Percentiles rank a stretch among this genome's conserved stretches.
Conservation (phyloP, 2,329 filamentous ascomycete species). For the Passalora sequoiae region DNA sequence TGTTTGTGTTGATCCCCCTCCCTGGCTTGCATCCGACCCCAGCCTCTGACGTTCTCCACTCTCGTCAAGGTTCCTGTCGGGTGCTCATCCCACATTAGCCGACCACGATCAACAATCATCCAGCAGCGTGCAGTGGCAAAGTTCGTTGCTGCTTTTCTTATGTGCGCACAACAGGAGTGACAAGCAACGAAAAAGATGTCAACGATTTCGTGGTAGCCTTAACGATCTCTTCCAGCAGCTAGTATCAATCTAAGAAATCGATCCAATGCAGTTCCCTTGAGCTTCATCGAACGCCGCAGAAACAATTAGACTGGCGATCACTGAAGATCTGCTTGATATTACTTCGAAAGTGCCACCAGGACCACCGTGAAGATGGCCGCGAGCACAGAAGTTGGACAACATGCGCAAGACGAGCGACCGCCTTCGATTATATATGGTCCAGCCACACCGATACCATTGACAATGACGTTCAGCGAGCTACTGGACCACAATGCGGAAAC, state of each 20-base stretch:
- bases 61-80: neutral
- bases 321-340: no score
- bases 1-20: constrained; percentile 7
- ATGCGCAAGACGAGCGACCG: constrained; percentile 17
- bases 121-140: neutral
- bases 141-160: no score
- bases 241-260: no score
- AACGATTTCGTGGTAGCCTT: no score
- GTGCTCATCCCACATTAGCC: neutral
- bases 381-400: constrained; percentile 1
- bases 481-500: constrained; percentile 28
- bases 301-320: no score
- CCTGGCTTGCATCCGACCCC: neutral
- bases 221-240: no score
- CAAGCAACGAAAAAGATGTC: no score
- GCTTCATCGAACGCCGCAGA: no score
- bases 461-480: constrained; percentile 27
- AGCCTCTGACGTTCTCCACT: constrained; percentile 5
- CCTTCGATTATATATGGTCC: constrained; percentile 29
- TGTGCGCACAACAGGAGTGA: no score
- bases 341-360: no score
- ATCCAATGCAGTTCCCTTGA: no score
- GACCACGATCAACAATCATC: neutral
- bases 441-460: constrained; percentile 26
- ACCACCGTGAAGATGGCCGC: no score